Evolutionary conservation across 306 rosid genomes (phyloP), one percentile per base, ranked within the genome.

Genomic region (Lathyrus sativus): DNA sequence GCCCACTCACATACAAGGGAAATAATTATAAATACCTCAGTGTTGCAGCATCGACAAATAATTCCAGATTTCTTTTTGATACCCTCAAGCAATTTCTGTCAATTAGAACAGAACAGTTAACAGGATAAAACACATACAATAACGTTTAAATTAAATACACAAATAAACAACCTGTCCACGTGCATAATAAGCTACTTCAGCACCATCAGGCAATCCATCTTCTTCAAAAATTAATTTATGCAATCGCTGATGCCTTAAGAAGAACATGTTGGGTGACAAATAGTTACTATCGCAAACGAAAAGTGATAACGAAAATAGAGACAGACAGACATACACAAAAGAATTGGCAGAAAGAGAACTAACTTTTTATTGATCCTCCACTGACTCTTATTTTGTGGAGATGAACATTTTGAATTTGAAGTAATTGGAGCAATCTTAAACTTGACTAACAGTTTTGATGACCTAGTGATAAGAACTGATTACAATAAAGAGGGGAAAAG

Each of bases 191-290:
- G 96, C 96, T 56, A 93, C 89, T 87, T 85, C 96, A 43, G 96
- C 85, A 81, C 99, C 99, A 84, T 93, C 95, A 70, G 96, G 99
- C 74, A 93, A 81, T 70, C 96, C 99, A 77, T 78, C 85, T 59
- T 93, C 89, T 85, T 93, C 97, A 73, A 93, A 93, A 78, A 93
- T 91, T 82, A 93, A 73, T 84, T 85, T 93, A 85, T 93, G 97
- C 68, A 93, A 63, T 72, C 85, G 85, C 74, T 86, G 91, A 77
- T 90, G 76, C 90, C 99, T 93, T 45, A 22, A 77, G 70, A 80
- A 75, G 35, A 65, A 61, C 43, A 74, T 50, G 65, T 73, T 63
- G 51, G 37, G 70, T 60, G 59, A 74, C 14, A 61, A 44, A 69
- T 50, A 49, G 65, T 63, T 54, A 80, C 51, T 29, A 60, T 63